Evolutionary conservation across 495 filamentous ascomycete species (phyloP), one percentile per base, ranked within the genome.

Genomic region (Tuber borchii): DNA sequence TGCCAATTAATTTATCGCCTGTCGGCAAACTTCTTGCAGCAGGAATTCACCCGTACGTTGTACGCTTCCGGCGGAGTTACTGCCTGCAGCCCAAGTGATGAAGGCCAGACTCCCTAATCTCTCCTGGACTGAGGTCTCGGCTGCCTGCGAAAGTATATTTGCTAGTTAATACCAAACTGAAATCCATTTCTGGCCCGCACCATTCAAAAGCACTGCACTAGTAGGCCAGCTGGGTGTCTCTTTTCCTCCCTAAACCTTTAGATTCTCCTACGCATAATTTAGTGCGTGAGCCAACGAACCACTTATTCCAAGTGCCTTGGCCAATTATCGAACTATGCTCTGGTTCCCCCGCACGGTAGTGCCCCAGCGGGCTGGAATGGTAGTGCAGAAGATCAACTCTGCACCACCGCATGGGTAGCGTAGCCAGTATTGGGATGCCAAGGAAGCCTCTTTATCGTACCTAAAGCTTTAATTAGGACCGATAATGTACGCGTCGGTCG

Each of bases 1-100:
- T 65, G 56, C 26, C 56, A 65, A 65, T 65, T 31, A 65, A 65
- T 65, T 34, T 65, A 65, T 31, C 56, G 26, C 56, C 56, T 65
- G 56, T 14, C 56, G 56, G 56, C 56, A 65, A 31, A 65, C 56
- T 34, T 65, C 56, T 26, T 65, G 56, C 56, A 19, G 26, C 34
- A 34, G 26, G 56, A 34, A 65, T 34, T 65, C 34, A 7, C 26
- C 34, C 56, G 56, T 65, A 65, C 26, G 56, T 65, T 65, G n/a
- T 0, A 16, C 56, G 12, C 56, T 65, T 65, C 56, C 56, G 26
- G 34, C 26, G 26, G 56, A 65, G 56, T 31, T 65, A 65, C 56
- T 65, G 56, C 26, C 14, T 19, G 14, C 12, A 31, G 26, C 56
- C 56, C 56, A 31, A 61, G 31, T 34, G 56, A 17, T 34, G 26